These are phyloP conservation scores for Trichoderma atrobrunneum DNA, from an alignment of 2,329 filamentous ascomycete species.

Conservation along the genomic window DNA sequence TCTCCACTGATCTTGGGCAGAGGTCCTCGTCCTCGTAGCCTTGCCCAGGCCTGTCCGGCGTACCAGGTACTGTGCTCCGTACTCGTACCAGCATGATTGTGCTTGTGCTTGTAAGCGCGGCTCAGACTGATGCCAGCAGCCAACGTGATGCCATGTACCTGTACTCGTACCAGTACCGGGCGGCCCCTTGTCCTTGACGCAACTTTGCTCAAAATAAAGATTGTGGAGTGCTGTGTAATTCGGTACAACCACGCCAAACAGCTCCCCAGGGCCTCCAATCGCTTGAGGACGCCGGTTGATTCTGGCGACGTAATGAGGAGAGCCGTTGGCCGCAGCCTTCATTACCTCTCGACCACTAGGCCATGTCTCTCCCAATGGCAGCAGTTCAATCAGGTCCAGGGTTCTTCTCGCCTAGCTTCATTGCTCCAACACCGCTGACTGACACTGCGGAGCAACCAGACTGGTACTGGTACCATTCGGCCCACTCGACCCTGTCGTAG, in stretches of 20 bases:
- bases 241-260: not conserved
- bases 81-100: not conserved
- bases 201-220: constrained; percentile 16
- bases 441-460: constrained; percentile 6
- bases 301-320: not conserved
- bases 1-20: constrained; percentile 22
- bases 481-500: constrained; percentile 29
- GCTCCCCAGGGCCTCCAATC: not conserved
- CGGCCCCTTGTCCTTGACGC: constrained; percentile 3
- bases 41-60: not conserved
- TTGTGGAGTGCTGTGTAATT: not conserved
- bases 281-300: not conserved
- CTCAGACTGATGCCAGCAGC: not conserved
- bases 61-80: not conserved
- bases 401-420: constrained; percentile 10
- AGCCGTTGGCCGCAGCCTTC: not conserved
- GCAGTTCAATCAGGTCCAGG: not conserved
- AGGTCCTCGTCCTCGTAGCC: constrained; percentile 1
- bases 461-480: constrained; percentile 11
- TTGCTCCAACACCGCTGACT: constrained; percentile 4
- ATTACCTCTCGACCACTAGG: not conserved
- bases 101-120: not conserved
- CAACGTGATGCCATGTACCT: constrained; percentile 1
- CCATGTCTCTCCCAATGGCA: not conserved
- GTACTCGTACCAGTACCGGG: not conserved